Evolutionary conservation across 495 filamentous ascomycete species (phyloP).

Genomic region (Podospora pseudocomata): DNA sequence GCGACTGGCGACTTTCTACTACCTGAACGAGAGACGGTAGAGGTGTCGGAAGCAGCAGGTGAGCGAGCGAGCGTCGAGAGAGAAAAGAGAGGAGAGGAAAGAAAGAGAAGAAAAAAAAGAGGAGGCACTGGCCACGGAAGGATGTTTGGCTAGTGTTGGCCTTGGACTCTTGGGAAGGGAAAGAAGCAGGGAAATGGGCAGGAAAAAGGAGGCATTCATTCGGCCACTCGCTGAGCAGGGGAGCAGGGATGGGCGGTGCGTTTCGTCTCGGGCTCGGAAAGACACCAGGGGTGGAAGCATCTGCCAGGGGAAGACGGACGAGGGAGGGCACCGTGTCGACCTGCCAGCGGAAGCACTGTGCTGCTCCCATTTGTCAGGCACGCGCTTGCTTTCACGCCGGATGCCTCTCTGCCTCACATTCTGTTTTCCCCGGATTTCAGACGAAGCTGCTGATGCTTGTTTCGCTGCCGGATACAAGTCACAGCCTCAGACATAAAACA

Average conservation of each 20-base stretch:
- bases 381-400: background rate
- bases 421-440: background rate
- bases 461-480: too few relatives aligned
- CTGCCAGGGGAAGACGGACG: conserved; percentile 12
- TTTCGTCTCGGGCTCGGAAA: background rate
- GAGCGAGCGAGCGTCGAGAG: conserved; percentile 9
- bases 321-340: conserved; percentile 1
- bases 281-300: conserved; percentile 13
- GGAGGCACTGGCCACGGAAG: conserved; percentile 22
- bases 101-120: conserved; percentile 26
- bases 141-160: conserved; percentile 10
- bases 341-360: background rate
- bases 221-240: conserved; percentile 28
- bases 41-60: background rate
- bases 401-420: background rate
- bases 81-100: conserved; percentile 17
- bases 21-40: conserved; percentile 28
- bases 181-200: conserved; percentile 27
- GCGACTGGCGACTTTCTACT: conserved; percentile 2
- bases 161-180: conserved; percentile 17
- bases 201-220: conserved; percentile 34
- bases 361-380: background rate
- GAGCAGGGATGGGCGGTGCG: conserved; percentile 23
- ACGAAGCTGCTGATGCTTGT: too few relatives aligned
- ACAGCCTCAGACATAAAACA: background rate